phyloP scores from a whole-genome alignment of 2,329 filamentous ascomycete genomes.

The Fusarium pseudocircinatum region DNA sequence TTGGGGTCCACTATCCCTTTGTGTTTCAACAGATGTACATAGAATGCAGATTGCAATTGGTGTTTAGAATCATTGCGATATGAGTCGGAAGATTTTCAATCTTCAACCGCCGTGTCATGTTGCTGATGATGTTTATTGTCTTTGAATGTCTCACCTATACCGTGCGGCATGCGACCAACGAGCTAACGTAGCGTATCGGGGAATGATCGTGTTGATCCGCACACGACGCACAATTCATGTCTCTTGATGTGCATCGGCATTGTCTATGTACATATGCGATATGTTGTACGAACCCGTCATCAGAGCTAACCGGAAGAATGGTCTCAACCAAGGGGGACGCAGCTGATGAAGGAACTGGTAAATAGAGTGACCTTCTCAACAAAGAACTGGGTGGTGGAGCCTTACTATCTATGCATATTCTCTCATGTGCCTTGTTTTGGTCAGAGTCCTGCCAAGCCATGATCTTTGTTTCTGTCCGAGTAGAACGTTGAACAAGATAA shows the following conservation, averaged over 20 bases:
- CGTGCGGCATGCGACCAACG: conserved; percentile 4
- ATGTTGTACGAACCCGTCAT: conserved; percentile 15
- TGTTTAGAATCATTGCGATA: background rate
- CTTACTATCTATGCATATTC: background rate
- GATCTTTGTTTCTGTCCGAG: background rate
- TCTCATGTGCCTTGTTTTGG: conserved; percentile 8
- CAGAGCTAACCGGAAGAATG: conserved; percentile 15
- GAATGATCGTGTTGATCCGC: conserved; percentile 23
- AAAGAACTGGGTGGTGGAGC: conserved; percentile 18
- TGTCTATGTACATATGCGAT: background rate
- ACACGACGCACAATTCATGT: conserved; percentile 36
- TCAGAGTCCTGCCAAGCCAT: background rate
- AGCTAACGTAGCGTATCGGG: conserved; percentile 26
- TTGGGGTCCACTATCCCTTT: background rate
- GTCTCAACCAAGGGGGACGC: background rate
- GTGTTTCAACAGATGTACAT: background rate
- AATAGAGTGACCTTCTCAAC: conserved; percentile 11
- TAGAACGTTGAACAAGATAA: conserved; percentile 4
- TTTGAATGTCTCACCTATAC: conserved; percentile 12
- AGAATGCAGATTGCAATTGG: background rate
- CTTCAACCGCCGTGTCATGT: background rate
- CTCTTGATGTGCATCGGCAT: conserved; percentile 29
- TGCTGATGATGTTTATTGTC: background rate
- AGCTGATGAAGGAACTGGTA: background rate
- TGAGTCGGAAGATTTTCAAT: background rate